Conservation (phyloP, 1,284 basidiomycete genomes). For the Takashimella tepidaria region DNA sequence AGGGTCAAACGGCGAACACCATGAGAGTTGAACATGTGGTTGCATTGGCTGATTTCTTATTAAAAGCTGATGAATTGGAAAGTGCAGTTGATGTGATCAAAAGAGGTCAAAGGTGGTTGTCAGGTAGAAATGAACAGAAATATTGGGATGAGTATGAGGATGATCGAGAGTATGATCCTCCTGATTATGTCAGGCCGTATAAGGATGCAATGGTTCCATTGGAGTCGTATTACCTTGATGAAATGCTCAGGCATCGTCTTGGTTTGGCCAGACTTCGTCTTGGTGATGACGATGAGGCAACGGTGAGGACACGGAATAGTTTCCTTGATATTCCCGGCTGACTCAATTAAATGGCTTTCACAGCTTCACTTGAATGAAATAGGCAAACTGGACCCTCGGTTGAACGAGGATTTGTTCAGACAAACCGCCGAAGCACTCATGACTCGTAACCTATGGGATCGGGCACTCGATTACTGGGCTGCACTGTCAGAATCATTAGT, state of each 20-base stretch:
- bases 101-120: slow-evolving; percentile 79
- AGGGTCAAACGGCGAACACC: slow-evolving; percentile 18
- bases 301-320: slow-evolving; percentile 54
- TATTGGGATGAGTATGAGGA: slow-evolving; percentile 80
- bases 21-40: slow-evolving; percentile 53
- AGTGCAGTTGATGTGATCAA: slow-evolving; percentile 67
- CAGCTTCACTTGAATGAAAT: slow-evolving; percentile 73
- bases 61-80: slow-evolving; percentile 64
- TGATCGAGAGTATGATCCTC: slow-evolving; percentile 77
- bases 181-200: slow-evolving; percentile 26
- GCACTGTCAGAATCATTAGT: slow-evolving; percentile 59
- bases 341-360: too few relatives aligned
- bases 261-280: slow-evolving; percentile 78
- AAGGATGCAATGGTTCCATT: slow-evolving; percentile 37
- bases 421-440: slow-evolving; percentile 83
- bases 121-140: slow-evolving; percentile 62
- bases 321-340: neutral
- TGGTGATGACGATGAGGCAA: slow-evolving; percentile 73
- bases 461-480: slow-evolving; percentile 73
- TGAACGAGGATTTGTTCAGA: slow-evolving; percentile 70
- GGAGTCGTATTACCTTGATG: slow-evolving; percentile 64
- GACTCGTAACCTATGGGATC: slow-evolving; percentile 64
- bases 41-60: slow-evolving; percentile 76
- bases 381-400: slow-evolving; percentile 62
- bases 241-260: slow-evolving; percentile 77